These are phyloP conservation scores for Incumbomyces delicatus DNA, from an alignment of 2,329 filamentous ascomycete genomes.

Conservation along the genomic window DNA sequence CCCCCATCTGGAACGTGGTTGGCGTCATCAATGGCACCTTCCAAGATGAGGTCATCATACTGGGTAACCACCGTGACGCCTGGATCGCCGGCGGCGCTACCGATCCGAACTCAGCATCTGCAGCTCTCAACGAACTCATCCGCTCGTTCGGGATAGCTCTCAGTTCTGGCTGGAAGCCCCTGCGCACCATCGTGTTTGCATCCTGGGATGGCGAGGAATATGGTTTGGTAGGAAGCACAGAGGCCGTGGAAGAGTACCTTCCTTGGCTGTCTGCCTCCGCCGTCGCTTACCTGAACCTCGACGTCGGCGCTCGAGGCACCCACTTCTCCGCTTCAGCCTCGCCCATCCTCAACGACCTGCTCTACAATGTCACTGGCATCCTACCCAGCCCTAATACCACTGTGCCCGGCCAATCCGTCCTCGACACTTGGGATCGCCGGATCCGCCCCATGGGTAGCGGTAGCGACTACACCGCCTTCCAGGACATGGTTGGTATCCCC, in stretches of 20 bases:
- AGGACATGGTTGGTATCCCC: constrained; percentile 34
- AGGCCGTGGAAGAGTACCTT: constrained; percentile 41
- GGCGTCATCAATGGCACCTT: constrained; percentile 24
- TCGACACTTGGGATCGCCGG: constrained; percentile 34
- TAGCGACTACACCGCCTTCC: constrained; percentile 39
- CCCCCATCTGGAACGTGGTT: constrained; percentile 23
- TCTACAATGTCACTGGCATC: constrained; percentile 35
- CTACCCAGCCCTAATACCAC: constrained; percentile 69
- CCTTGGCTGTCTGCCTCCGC: constrained; percentile 35
- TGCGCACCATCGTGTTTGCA: constrained; percentile 36
- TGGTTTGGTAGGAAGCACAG: constrained; percentile 32
- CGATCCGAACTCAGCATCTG: constrained; percentile 43
- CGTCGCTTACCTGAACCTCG: constrained; percentile 43
- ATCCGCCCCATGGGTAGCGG: constrained; percentile 37
- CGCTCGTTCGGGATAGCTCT: constrained; percentile 41
- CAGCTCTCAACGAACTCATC: constrained; percentile 41
- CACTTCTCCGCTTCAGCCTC: constrained; percentile 30
- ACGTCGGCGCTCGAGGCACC: constrained; percentile 39
- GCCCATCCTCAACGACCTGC: constrained; percentile 32
- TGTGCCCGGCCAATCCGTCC: constrained; percentile 56
- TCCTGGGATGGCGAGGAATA: constrained; percentile 32
- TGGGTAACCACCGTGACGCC: constrained; percentile 46
- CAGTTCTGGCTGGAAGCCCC: constrained; percentile 42
- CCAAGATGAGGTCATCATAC: constrained; percentile 35
- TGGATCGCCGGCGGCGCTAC: constrained; percentile 46